These are phyloP conservation scores for Russula sp. DNA, from an alignment of 768 basidiomycete species.

Conservation along the genomic window DNA sequence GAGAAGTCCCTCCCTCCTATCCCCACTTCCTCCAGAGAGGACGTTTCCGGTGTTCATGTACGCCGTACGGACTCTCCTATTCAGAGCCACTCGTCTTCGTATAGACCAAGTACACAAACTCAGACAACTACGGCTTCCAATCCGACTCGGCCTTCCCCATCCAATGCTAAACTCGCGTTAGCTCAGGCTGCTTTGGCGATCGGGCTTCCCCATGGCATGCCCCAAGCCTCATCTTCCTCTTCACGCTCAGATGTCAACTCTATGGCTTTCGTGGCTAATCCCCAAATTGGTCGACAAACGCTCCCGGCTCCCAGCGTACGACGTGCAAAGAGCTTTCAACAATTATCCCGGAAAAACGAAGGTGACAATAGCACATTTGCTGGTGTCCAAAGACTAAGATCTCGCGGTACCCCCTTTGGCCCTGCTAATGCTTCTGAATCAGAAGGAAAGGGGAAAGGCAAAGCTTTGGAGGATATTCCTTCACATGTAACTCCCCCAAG, in stretches of 20 bases:
- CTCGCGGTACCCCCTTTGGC: slow-evolving; percentile 53
- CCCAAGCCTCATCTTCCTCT: slow-evolving; percentile 34
- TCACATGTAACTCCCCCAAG: slow-evolving; percentile 20
- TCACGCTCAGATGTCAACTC: slow-evolving; percentile 43
- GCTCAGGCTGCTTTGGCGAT: slow-evolving; percentile 53
- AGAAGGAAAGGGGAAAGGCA: slow-evolving; percentile 37
- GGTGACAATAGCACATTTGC: slow-evolving; percentile 15
- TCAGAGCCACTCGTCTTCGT: neutral
- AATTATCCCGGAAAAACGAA: slow-evolving; percentile 27
- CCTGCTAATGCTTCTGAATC: slow-evolving; percentile 32
- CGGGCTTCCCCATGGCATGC: slow-evolving; percentile 49
- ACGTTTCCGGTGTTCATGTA: slow-evolving; percentile 3
- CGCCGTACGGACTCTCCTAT: neutral
- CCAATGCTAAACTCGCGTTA: slow-evolving; percentile 35
- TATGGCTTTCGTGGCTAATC: slow-evolving; percentile 35
- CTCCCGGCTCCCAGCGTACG: slow-evolving; percentile 29
- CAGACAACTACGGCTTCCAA: neutral
- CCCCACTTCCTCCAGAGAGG: slow-evolving; percentile 23
- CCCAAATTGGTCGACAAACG: slow-evolving; percentile 20
- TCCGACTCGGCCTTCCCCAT: slow-evolving; percentile 15
- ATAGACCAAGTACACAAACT: neutral
- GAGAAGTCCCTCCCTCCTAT: slow-evolving; percentile 32
- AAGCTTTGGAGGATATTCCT: slow-evolving; percentile 33
- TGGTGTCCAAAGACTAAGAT: slow-evolving; percentile 29
- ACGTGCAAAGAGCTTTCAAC: slow-evolving; percentile 48